phyloP scores from a whole-genome alignment of 345 rosid species.

The Murraya paniculata region DNA sequence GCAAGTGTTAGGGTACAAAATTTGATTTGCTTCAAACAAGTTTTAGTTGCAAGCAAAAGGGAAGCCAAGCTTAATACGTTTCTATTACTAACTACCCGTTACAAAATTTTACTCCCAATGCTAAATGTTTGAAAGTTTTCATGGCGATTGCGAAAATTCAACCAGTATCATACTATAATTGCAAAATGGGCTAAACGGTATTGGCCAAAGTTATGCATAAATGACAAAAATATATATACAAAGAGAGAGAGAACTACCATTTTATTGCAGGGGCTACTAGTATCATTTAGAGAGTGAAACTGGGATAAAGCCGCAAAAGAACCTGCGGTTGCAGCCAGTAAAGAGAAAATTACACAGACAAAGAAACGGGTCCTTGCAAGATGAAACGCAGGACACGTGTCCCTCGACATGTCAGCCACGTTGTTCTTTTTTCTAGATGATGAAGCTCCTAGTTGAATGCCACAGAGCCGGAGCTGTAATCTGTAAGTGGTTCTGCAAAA shows the following conservation, averaged over 20 bases:
- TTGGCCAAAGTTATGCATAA: not conserved
- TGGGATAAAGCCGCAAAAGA: not conserved
- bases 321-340: not conserved
- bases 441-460: not conserved
- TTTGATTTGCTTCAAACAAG: not conserved
- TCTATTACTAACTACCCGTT: too few species aligned
- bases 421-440: not conserved
- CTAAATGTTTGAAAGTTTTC: not conserved
- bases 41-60: not conserved
- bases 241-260: slow-evolving; percentile 17
- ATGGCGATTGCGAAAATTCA: not conserved
- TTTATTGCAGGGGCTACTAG: not conserved
- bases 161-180: not conserved
- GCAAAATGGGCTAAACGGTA: not conserved
- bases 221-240: not conserved
- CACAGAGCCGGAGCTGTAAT: not conserved
- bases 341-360: not conserved
- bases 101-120: not conserved
- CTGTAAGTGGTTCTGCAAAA: not conserved
- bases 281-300: not conserved
- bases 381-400: not conserved
- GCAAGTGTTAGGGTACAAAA: not conserved
- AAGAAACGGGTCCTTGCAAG: slow-evolving; percentile 12
- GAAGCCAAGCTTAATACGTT: too few species aligned
- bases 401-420: not conserved